These are phyloP conservation scores for Xerophyta viscosa DNA, from an alignment of 106 monocot genomes.

Conservation along the genomic window DNA sequence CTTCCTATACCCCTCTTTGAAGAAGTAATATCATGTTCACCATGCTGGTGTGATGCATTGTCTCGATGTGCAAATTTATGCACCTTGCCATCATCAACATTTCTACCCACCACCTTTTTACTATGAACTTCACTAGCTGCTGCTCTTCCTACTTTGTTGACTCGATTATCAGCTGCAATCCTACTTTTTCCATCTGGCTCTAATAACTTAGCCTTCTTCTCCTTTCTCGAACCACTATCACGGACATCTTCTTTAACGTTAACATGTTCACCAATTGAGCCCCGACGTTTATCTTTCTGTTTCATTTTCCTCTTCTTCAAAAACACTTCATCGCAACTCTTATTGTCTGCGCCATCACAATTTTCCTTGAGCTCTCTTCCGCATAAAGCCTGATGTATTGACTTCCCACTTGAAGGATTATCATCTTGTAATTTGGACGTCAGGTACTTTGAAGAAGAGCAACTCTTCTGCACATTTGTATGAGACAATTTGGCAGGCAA, in stretches of 20 bases:
- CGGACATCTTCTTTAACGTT: slow-evolving; percentile 21
- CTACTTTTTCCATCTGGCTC: slow-evolving; percentile 23
- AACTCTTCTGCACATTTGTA: slow-evolving; percentile 24
- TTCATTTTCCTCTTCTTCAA: neutral
- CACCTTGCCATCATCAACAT: slow-evolving; percentile 15
- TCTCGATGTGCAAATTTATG: slow-evolving; percentile 4
- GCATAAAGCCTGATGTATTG: slow-evolving; percentile 9
- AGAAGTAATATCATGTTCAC: slow-evolving; percentile 10
- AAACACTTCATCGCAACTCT: slow-evolving; percentile 21
- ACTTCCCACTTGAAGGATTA: slow-evolving; percentile 16
- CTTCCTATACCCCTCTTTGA: slow-evolving; percentile 24
- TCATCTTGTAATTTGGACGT: slow-evolving; percentile 20
- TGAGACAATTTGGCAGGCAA: slow-evolving; percentile 15
- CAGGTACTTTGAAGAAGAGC: slow-evolving; percentile 22
- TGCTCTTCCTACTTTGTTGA: slow-evolving; percentile 6
- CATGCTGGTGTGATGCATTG: slow-evolving; percentile 1
- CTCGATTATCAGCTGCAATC: slow-evolving; percentile 14
- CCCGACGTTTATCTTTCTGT: neutral
- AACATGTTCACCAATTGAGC: neutral
- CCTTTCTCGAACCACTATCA: slow-evolving; percentile 23
- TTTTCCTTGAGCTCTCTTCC: slow-evolving; percentile 29
- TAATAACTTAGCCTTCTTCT: slow-evolving; percentile 39
- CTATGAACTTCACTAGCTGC: slow-evolving; percentile 7
- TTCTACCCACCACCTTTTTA: slow-evolving; percentile 1
- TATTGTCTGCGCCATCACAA: slow-evolving; percentile 9